Conservation (phyloP, 108 stramenopile genomes). For the Licmophora abbreviata region DNA sequence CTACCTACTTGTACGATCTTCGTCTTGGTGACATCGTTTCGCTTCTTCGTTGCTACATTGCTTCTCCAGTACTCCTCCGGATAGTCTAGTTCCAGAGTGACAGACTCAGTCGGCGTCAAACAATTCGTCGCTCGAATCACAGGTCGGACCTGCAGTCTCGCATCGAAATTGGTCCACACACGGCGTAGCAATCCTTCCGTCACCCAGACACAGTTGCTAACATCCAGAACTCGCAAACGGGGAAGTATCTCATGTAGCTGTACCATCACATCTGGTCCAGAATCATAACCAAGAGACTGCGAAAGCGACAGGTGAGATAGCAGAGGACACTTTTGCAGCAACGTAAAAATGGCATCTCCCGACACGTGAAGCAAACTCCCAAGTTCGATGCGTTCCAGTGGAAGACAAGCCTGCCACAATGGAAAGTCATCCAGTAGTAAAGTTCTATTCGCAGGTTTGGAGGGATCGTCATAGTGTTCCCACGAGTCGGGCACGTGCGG, state of each 20-base stretch:
- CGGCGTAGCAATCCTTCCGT: neutral
- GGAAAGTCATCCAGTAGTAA: neutral
- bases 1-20: neutral
- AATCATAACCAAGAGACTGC: neutral
- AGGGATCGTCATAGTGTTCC: neutral
- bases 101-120: neutral
- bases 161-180: neutral
- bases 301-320: neutral
- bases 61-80: neutral
- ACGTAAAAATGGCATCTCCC: neutral
- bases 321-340: neutral
- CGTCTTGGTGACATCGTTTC: neutral
- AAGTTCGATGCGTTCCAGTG: constrained; percentile 1
- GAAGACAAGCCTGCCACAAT: neutral
- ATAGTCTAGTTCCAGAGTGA: constrained; percentile 1
- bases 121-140: neutral
- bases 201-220: neutral
- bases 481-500: neutral
- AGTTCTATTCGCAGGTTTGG: neutral
- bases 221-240: neutral
- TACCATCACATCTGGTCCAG: neutral
- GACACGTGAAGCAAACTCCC: neutral
- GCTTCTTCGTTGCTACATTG: neutral
- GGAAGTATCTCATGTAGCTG: neutral
- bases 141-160: neutral